Percentiles rank a stretch among this genome's conserved stretches.
Conservation (phyloP, 2,329 filamentous ascomycete genomes). For the Sarocladium strictum region DNA sequence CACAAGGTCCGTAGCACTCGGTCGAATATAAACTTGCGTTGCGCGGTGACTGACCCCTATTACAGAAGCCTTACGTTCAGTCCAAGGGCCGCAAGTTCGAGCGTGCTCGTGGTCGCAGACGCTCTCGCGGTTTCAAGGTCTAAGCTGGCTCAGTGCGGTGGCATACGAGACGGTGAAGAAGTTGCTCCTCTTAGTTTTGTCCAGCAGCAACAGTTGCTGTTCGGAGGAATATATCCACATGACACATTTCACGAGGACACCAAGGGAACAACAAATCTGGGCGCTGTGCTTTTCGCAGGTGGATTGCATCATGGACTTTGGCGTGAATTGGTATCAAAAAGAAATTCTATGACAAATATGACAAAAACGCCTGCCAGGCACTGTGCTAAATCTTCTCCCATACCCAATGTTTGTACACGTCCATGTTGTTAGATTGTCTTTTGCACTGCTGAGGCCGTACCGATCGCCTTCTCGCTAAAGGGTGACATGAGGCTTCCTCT, state of each 20-base stretch:
- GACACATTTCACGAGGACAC: slow-evolving; percentile 4
- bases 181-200: not conserved
- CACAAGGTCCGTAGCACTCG: slow-evolving; percentile 66
- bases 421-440: slow-evolving; percentile 3
- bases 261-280: not conserved
- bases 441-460: not conserved
- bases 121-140: slow-evolving; percentile 99
- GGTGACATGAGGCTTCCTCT: slow-evolving; percentile 48
- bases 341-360: slow-evolving; percentile 25
- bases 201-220: too few relatives aligned
- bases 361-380: slow-evolving; percentile 13
- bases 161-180: not conserved
- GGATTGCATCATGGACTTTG: slow-evolving; percentile 12
- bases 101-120: slow-evolving; percentile 95
- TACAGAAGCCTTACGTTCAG: slow-evolving; percentile 88
- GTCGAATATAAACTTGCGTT: not conserved
- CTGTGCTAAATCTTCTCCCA: not conserved
- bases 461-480: slow-evolving; percentile 13
- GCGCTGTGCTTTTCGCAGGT: slow-evolving; percentile 8
- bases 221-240: slow-evolving; percentile 7
- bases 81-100: slow-evolving; percentile 99
- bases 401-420: not conserved
- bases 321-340: slow-evolving; percentile 38
- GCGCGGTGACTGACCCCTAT: slow-evolving; percentile 25
- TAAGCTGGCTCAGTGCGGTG: slow-evolving; percentile 47